Base-by-base conservation (phyloP, 2,329 filamentous ascomycete species). In the Fusarium sp. region DNA sequence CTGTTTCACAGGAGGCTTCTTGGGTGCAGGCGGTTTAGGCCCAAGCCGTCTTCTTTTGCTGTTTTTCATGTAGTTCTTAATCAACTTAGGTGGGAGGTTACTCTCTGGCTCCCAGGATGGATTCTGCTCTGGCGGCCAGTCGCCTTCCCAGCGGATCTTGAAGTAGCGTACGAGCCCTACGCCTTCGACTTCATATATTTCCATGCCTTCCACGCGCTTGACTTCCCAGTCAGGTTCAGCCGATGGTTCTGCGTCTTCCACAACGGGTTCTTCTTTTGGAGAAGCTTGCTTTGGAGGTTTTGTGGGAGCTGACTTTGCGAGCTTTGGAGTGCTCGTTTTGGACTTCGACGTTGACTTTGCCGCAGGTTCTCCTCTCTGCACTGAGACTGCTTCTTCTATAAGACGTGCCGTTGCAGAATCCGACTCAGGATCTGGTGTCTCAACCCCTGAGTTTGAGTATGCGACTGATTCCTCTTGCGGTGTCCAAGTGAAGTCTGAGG, bases 31-130 rank as follows among this genome's bases (percentile, higher is more conserved):
- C 2, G 19, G 43, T 0, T 53, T 50, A 21, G 50, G 24, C 3
- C 42, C 53, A 13, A 43, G 9, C 1, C 55, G 53, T 6, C 63
- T 66, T 45, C 73, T 75, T 21, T 69, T 76, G 4, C 44, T 54
- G 14, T 70, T 68, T 49, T 79, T 80, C 10, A 76, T 60, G 58
- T 84, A 89, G 4, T 76, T 76, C 8, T 74, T 76, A 2, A 87
- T 77, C 39, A 88, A 71, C 0, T 60, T 60, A 0, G 73, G 57
- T 0, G 84, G 75, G 4, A 89, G 81, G 53, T 88, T 87, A 5
- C 81, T 80, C 65, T 84, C 82, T 0, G 86, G 87, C 70, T 89
- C 87, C 87, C 87, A 89, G 0, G 86, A 85, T 0, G 85, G 85
- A 56, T 89, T 88, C 71, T 88, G 81, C 10, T 83, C 84, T 0